phyloP scores from a whole-genome alignment of 768 basidiomycete genomes.

The Leucosporidium creatinivorum region DNA sequence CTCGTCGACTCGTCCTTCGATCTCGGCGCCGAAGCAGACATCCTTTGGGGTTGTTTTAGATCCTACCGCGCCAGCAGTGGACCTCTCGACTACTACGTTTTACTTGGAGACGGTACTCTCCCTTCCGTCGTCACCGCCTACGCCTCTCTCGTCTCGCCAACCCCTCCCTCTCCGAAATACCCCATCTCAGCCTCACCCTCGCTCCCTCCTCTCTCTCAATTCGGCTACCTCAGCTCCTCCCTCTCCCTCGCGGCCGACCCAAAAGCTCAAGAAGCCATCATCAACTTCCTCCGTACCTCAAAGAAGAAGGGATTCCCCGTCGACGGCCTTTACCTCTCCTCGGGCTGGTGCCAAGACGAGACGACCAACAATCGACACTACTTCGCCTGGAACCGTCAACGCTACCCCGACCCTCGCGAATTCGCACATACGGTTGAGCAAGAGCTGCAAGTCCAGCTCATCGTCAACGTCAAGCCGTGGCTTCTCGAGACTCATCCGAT shows the following conservation, averaged over 20 bases:
- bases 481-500: conserved; percentile 6
- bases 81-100: conserved; percentile 9
- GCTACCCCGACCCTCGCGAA: background rate
- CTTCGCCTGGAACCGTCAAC: background rate
- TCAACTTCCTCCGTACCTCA: background rate
- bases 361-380: conserved; percentile 4
- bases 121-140: conserved; percentile 1
- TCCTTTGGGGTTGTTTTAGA: background rate
- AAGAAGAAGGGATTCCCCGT: conserved; percentile 1
- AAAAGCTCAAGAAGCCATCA: background rate
- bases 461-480: conserved; percentile 11
- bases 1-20: conserved; percentile 1
- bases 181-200: background rate
- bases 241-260: conserved; percentile 1
- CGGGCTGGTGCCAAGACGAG: conserved; percentile 5
- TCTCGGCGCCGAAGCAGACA: background rate
- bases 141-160: conserved; percentile 4
- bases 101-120: background rate
- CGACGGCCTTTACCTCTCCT: conserved; percentile 1
- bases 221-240: conserved; percentile 1
- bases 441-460: background rate
- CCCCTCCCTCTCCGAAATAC: background rate
- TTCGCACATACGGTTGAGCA: background rate
- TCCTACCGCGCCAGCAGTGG: background rate
- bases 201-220: conserved; percentile 4